Evolutionary conservation across 2,329 filamentous ascomycete species (phyloP), one percentile per base, ranked within the genome.

Genomic region (Diplodia corticola): DNA sequence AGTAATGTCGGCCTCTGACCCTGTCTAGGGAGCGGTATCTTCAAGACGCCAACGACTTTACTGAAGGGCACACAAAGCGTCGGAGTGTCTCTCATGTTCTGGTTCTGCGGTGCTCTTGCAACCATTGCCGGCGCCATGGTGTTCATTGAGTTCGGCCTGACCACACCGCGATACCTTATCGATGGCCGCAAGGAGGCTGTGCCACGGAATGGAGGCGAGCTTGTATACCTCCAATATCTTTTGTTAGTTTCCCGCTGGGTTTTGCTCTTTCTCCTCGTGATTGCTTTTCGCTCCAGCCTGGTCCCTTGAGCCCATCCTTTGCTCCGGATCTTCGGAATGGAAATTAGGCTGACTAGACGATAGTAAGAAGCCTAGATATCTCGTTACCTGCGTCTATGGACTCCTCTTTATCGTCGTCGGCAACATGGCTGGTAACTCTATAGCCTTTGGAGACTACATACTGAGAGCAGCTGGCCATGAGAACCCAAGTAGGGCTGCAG

Each of bases 341-440:
- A n/a, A n/a, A n/a, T 44, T 6, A n/a, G 37, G n/a, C 40, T 44
- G 5, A 44, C 40, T 9, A 10, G 9, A 20, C 40, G 17, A 20
- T 20, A 44, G 40, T 67, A 78, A 80, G 0, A 69, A 78, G 4
- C 75, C 67, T 3, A 63, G 20, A 7, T 63, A 63, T 20, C 50
- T 83, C 4, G 74, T 78, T 6, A 81, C 80, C 0, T 83, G 80
- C 57, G 73, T 83, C 12, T 85, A 80, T 67, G 81, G 78, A 2
- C 72, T 83, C 24, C 71, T 75, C 40, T 84, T 82, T 71, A 78
- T 84, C 5, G 69, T 78, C 20, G 70, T 84, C 6, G 83, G 82
- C 15, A 84, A 84, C 68, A 79, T 83, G 70, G 77, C 81, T 0
- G 81, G 80, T 35, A 85, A 85, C 71, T 79, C 80, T 15, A 77